Evolutionary conservation across 2,329 filamentous ascomycete species (phyloP).

Genomic region (Pestalotiopsis sp.): DNA sequence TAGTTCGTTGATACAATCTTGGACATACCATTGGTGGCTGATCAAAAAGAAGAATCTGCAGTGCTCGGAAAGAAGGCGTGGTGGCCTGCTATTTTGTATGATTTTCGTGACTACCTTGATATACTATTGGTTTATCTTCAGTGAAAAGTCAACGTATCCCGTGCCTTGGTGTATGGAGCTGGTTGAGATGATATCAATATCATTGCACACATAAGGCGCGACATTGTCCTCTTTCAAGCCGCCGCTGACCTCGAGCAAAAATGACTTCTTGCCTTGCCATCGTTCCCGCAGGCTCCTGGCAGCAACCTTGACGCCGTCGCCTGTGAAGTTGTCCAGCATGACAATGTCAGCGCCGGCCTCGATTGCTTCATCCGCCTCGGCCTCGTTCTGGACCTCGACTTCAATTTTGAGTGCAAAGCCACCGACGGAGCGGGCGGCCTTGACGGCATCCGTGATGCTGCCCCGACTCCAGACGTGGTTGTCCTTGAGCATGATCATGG

Average conservation of each 20-base stretch:
- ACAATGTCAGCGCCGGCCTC: slow-evolving; percentile 89
- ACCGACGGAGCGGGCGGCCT: slow-evolving; percentile 78
- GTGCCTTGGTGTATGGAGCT: slow-evolving; percentile 97
- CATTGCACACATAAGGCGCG: slow-evolving; percentile 75
- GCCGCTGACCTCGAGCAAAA: slow-evolving; percentile 90
- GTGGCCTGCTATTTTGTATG: background rate
- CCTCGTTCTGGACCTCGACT: slow-evolving; percentile 89
- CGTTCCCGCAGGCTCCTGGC: slow-evolving; percentile 75
- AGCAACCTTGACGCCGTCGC: slow-evolving; percentile 74
- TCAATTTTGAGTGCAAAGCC: slow-evolving; percentile 95
- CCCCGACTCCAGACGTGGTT: slow-evolving; percentile 95
- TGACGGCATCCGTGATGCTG: slow-evolving; percentile 83
- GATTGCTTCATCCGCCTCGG: slow-evolving; percentile 89
- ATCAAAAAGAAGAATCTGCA: too few relatives aligned
- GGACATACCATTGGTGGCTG: background rate
- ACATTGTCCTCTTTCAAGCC: slow-evolving; percentile 87
- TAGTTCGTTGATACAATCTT: background rate
- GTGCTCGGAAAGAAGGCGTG: too few relatives aligned
- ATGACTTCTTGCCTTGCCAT: slow-evolving; percentile 74
- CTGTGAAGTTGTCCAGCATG: slow-evolving; percentile 95
- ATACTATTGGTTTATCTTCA: slow-evolving; percentile 70
- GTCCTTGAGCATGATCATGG: slow-evolving; percentile 99
- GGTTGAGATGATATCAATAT: slow-evolving; percentile 94
- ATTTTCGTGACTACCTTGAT: background rate
- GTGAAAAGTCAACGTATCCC: slow-evolving; percentile 89